Evolutionary conservation across 768 basidiomycete genomes (phyloP).

Genomic region (Chalciporus pseudorubinellus): DNA sequence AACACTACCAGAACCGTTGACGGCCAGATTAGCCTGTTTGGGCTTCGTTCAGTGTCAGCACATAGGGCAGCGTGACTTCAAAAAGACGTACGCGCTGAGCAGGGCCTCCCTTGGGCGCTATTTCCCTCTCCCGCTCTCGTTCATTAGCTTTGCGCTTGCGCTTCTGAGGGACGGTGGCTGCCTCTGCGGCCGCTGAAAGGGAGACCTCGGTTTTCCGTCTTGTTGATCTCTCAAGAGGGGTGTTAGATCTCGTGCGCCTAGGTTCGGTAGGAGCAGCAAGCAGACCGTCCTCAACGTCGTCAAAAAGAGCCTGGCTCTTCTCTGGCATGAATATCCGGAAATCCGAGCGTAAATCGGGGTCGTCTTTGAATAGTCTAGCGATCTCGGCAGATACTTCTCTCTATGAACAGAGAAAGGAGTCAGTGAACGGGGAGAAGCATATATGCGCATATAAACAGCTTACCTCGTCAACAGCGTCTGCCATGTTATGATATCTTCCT

Average conservation of each 20-base stretch:
- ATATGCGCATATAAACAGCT: constrained; percentile 17
- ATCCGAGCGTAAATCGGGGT: constrained; percentile 68
- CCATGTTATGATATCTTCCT: constrained; percentile 56
- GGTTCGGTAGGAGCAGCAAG: constrained; percentile 25
- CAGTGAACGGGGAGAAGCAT: background rate
- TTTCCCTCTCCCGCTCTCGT: constrained; percentile 37
- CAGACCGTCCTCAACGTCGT: constrained; percentile 38
- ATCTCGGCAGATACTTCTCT: constrained; percentile 70
- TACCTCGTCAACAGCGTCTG: constrained; percentile 63
- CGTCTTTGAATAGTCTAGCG: constrained; percentile 68
- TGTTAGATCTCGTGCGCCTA: constrained; percentile 36
- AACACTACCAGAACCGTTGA: constrained; percentile 19
- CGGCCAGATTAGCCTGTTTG: constrained; percentile 20
- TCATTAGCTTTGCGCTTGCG: constrained; percentile 62
- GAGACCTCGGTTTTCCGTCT: constrained; percentile 50
- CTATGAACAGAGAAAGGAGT: constrained; percentile 29
- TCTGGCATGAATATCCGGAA: constrained; percentile 77
- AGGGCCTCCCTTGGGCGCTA: constrained; percentile 21
- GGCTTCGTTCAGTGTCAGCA: constrained; percentile 5
- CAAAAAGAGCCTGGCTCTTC: constrained; percentile 47
- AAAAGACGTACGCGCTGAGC: constrained; percentile 25
- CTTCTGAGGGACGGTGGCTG: constrained; percentile 56
- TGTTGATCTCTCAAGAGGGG: constrained; percentile 35
- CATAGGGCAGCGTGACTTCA: background rate
- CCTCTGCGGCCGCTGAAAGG: constrained; percentile 35